Evolutionary conservation across 768 basidiomycete species (phyloP).

Genomic region (Lentinula raphanica): DNA sequence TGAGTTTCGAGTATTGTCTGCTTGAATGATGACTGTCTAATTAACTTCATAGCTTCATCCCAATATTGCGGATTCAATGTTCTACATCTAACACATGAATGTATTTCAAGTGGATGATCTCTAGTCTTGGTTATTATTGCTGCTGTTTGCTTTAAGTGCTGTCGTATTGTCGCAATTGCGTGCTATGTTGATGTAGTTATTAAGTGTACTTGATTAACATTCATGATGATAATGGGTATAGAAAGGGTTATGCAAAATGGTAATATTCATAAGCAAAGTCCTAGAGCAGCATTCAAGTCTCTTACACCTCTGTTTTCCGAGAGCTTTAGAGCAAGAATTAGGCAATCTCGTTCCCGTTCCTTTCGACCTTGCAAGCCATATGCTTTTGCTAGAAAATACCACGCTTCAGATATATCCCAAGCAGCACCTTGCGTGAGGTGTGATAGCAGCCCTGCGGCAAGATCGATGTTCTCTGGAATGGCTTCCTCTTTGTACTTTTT

Average conservation of each 20-base stretch:
- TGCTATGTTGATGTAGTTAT: too few relatives aligned
- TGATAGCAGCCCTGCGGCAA: conserved; percentile 77
- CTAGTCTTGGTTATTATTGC: too few relatives aligned
- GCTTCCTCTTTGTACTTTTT: conserved; percentile 11
- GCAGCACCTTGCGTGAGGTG: conserved; percentile 73
- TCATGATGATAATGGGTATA: not conserved
- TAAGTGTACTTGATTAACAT: not conserved
- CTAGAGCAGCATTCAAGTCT: conserved; percentile 56
- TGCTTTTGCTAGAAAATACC: conserved; percentile 86
- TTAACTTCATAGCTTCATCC: conserved; percentile 37
- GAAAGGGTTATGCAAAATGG: not conserved
- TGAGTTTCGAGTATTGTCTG: conserved; percentile 23
- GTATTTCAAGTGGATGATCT: not conserved
- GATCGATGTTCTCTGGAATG: conserved; percentile 51
- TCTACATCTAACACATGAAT: conserved; percentile 53
- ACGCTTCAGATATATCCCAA: conserved; percentile 92
- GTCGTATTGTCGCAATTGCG: too few relatives aligned
- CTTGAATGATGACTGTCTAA: not conserved
- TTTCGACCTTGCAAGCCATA: conserved; percentile 70
- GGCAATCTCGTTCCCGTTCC: conserved; percentile 69
- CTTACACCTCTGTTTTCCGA: conserved; percentile 61
- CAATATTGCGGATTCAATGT: conserved; percentile 63
- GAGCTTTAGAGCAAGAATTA: conserved; percentile 61
- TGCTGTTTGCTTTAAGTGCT: too few relatives aligned
- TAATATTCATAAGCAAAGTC: conserved; percentile 54